These are phyloP conservation scores for Panicum miliaceum DNA, from an alignment of 176 grass and related monocot genomes.

Conservation along the genomic window DNA sequence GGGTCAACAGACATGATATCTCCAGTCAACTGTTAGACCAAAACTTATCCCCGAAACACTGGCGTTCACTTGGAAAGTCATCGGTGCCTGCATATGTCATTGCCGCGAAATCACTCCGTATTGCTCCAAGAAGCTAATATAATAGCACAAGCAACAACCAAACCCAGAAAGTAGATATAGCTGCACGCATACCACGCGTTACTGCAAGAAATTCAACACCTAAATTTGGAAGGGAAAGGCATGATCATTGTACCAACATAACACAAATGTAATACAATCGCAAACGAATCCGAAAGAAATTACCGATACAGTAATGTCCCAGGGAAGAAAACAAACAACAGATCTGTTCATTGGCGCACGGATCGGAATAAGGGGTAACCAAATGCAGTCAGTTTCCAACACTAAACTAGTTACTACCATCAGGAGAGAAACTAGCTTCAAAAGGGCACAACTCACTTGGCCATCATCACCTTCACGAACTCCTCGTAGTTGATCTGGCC, in stretches of 20 bases:
- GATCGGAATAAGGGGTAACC: slow-evolving; percentile 29
- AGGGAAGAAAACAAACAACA: slow-evolving; percentile 35
- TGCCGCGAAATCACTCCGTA: not conserved
- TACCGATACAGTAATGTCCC: slow-evolving; percentile 18
- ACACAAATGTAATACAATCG: slow-evolving; percentile 29
- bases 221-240: slow-evolving; percentile 18
- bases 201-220: not conserved
- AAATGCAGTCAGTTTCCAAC: slow-evolving; percentile 44
- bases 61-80: not conserved
- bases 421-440: slow-evolving; percentile 44
- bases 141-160: not conserved
- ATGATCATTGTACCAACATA: slow-evolving; percentile 24
- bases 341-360: slow-evolving; percentile 2
- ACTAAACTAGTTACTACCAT: slow-evolving; percentile 56
- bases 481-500: slow-evolving; percentile 60
- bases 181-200: not conserved
- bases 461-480: slow-evolving; percentile 63
- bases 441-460: slow-evolving; percentile 46
- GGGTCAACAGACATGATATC: not conserved
- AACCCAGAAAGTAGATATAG: not conserved
- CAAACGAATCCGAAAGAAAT: slow-evolving; percentile 36
- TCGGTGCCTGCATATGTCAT: not conserved
- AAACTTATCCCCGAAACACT: too few relatives aligned
- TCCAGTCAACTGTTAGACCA: not conserved
- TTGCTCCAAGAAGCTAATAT: not conserved